Evolutionary conservation across 2,329 filamentous ascomycete species (phyloP).

Genomic region (Aspergillus calidoustus): DNA sequence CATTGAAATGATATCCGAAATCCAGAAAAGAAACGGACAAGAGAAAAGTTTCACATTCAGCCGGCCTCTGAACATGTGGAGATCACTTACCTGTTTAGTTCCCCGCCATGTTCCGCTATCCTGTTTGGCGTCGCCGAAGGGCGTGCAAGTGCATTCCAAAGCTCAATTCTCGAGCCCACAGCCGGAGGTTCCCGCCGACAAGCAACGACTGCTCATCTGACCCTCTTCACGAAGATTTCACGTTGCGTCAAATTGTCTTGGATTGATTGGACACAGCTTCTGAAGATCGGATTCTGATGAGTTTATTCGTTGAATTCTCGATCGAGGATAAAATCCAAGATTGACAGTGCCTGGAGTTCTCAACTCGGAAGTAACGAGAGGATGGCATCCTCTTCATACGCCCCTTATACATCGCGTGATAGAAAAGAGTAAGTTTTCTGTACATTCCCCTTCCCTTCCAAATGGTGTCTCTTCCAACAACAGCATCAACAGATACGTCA

Average conservation of each 20-base stretch:
- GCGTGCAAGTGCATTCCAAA: slow-evolving; percentile 19
- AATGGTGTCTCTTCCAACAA: too few relatives aligned
- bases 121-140: slow-evolving; percentile 17
- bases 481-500: too few relatives aligned
- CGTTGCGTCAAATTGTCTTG: not conserved
- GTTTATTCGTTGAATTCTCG: too few relatives aligned
- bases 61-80: slow-evolving; percentile 9
- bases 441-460: too few relatives aligned
- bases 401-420: too few relatives aligned
- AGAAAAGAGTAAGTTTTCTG: too few relatives aligned
- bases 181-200: slow-evolving; percentile 13
- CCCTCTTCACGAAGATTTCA: not conserved
- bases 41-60: not conserved
- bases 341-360: too few relatives aligned
- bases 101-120: slow-evolving; percentile 15
- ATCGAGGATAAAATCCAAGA: too few relatives aligned
- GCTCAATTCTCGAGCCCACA: not conserved
- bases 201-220: slow-evolving; percentile 11
- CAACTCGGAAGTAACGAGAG: too few relatives aligned
- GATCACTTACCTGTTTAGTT: slow-evolving; percentile 19
- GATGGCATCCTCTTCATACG: too few relatives aligned
- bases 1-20: not conserved
- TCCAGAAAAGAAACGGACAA: not conserved
- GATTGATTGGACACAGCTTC: slow-evolving; percentile 2
- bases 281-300: not conserved